Base-by-base conservation (phyloP, 139 green algal species). In the Tetradesmus lagerheimii region DNA sequence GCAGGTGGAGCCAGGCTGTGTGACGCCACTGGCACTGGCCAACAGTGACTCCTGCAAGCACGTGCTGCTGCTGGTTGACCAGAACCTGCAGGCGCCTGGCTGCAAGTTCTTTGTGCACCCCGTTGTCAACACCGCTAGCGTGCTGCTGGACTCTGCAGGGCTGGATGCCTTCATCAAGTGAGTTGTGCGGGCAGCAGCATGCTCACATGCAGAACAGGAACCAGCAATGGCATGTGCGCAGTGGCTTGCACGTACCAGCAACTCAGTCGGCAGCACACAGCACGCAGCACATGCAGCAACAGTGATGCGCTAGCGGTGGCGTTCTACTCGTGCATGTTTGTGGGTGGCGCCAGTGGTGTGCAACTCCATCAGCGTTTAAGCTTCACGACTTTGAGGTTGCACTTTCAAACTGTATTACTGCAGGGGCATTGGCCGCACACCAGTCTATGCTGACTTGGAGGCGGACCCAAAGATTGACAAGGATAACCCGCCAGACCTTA, bases 401-500 rank as follows among this genome's bases (percentile, higher is more conserved):
- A 25, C 25, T 12, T 57, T 18, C 45, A 11, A 27, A 8, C 57
- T 23, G 23, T 4, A 71, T 83, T 85, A 20, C 20, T 23, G 29
- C 80, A 80, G 66, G 81, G 37, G 66, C 23, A 38, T 91, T 18
- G 90, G 84, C 2, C 71, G 88, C 12, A 88, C 93, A 74, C 92
- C 92, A 1, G n/a, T 93, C 11, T 97, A 91, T 81, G 93, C 96
- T n/a, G 94, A 97, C 79, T 80, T 97, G 14, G 94, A 96, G 78
- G 90, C 86, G 2, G 91, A 95, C 4, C 93, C 95, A 9, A 93
- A 93, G 83, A 95, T 97, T 39, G 93, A 95, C 89, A 89, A 88
- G 29, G 91, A 96, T 66, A 95, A 96, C 88, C 95, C 95, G 38
- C 94, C 94, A 47, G 95, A 97, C 89, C 85, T 96, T 5, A 95